Evolutionary conservation across 1,284 basidiomycete genomes (phyloP).

Genomic region (Rhodofomes roseus): DNA sequence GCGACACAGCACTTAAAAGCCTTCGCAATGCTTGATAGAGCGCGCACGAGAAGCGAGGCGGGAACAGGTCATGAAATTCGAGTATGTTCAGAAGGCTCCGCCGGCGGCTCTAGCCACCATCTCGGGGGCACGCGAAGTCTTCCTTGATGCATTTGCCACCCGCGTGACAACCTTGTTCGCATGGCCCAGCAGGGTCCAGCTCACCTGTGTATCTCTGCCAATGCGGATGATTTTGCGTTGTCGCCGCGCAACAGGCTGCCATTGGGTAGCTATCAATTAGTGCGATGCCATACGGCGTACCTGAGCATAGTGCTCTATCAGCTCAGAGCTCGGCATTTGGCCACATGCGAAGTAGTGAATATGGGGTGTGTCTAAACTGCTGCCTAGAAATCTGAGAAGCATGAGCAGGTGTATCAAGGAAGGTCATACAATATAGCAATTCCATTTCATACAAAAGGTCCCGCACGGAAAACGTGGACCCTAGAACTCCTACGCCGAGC

Average conservation of each 20-base stretch:
- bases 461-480: not conserved
- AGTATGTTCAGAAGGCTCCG: not conserved
- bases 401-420: not conserved
- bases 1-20: not conserved
- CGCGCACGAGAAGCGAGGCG: slow-evolving; percentile 1
- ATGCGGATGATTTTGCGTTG: not conserved
- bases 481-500: slow-evolving; percentile 9
- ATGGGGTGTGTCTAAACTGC: not conserved
- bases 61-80: not conserved
- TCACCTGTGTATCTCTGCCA: not conserved
- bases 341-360: not conserved
- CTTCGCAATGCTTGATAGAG: not conserved
- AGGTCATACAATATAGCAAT: not conserved
- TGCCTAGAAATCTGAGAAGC: not conserved
- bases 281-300: not conserved
- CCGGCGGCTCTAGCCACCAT: not conserved
- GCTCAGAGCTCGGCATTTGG: not conserved
- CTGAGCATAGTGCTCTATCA: not conserved
- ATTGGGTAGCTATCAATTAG: not conserved
- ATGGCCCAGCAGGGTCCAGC: not conserved
- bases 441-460: not conserved
- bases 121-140: not conserved
- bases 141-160: not conserved
- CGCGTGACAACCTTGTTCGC: slow-evolving; percentile 1
- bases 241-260: not conserved